phyloP scores from a whole-genome alignment of 2,329 filamentous ascomycete species.

The Alternaria brassicae region DNA sequence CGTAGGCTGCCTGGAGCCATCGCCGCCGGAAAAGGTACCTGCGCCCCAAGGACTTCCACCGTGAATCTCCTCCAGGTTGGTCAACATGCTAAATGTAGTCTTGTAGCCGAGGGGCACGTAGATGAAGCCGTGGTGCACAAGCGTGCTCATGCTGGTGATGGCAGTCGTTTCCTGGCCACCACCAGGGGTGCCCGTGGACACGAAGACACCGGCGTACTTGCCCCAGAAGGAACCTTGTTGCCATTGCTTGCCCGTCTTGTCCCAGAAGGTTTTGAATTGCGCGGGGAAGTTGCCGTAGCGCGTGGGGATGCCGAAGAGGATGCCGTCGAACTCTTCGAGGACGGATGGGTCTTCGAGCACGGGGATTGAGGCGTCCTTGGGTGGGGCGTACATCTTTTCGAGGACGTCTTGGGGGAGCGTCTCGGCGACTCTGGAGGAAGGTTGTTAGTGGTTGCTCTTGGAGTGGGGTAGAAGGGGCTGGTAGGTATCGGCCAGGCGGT shows the following conservation, averaged over 20 bases:
- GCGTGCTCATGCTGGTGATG: constrained; percentile 80
- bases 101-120: constrained; percentile 96
- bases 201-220: constrained; percentile 90
- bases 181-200: constrained; percentile 80
- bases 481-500: background rate
- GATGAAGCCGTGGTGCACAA: constrained; percentile 92
- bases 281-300: constrained; percentile 96
- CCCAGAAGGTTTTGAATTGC: constrained; percentile 95
- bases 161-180: constrained; percentile 94
- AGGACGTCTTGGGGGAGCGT: constrained; percentile 86
- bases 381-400: constrained; percentile 86
- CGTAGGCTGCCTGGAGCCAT: constrained; percentile 84
- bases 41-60: constrained; percentile 93
- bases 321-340: constrained; percentile 80
- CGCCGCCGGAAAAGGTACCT: constrained; percentile 80
- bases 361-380: constrained; percentile 72
- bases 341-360: constrained; percentile 65
- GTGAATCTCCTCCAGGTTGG: constrained; percentile 78
- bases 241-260: constrained; percentile 89
- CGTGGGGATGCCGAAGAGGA: constrained; percentile 94
- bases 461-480: background rate
- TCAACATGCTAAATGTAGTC: constrained; percentile 66
- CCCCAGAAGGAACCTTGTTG: constrained; percentile 75
- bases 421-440: constrained; percentile 70
- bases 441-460: background rate